Conservation (phyloP, 2,329 filamentous ascomycete genomes). For the Metarhizium robertsii region DNA sequence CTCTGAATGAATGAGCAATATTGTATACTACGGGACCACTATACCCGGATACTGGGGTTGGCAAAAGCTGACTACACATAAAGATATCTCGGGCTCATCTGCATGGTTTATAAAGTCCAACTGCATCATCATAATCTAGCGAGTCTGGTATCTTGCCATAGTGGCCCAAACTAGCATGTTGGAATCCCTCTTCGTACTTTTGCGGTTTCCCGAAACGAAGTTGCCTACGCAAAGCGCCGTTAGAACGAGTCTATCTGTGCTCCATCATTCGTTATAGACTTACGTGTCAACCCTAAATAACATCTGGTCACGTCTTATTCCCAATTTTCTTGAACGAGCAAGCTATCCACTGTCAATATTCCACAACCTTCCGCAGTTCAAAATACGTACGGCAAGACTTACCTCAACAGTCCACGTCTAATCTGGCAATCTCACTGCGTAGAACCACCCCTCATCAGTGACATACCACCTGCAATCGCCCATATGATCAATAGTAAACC, state of each 20-base stretch:
- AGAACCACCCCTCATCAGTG: constrained; percentile 48
- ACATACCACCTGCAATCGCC: constrained; percentile 51
- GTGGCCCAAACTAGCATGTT: background rate
- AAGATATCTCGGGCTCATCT: background rate
- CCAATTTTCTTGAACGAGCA: background rate
- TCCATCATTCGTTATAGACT: background rate
- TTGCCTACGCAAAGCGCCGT: background rate
- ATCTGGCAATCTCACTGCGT: constrained; percentile 45
- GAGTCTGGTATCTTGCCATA: background rate
- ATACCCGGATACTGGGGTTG: background rate
- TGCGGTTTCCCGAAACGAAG: background rate
- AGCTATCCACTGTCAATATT: background rate
- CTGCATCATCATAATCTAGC: background rate
- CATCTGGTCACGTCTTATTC: background rate
- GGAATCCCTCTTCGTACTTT: background rate
- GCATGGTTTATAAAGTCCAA: background rate
- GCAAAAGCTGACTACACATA: background rate
- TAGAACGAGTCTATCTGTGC: background rate
- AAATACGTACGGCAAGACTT: background rate
- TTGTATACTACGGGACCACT: background rate
- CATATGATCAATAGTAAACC: constrained; percentile 50
- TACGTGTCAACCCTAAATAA: background rate
- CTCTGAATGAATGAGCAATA: background rate
- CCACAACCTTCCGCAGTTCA: background rate
- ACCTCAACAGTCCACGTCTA: constrained; percentile 7